Conservation (phyloP, 495 filamentous ascomycete genomes). For the Penicillium diatomitis region DNA sequence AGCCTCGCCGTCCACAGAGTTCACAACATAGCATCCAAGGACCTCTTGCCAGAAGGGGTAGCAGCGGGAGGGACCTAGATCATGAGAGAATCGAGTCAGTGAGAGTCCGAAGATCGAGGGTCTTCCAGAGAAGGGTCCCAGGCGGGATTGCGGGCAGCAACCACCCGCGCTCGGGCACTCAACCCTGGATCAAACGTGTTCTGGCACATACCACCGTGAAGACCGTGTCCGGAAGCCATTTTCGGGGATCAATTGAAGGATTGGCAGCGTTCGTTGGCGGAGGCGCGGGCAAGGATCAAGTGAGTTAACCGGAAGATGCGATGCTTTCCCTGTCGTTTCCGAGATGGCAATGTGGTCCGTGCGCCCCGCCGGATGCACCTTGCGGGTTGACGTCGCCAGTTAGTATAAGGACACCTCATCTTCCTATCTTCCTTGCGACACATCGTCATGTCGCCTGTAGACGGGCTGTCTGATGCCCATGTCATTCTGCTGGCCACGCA, state of each 20-base stretch:
- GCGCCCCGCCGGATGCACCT: slow-evolving; percentile 23
- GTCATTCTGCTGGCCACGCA: slow-evolving; percentile 40
- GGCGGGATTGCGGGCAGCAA: slow-evolving; percentile 3
- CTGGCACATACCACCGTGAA: slow-evolving; percentile 59
- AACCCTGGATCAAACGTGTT: background rate
- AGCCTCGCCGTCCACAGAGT: slow-evolving; percentile 61
- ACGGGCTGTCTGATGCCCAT: slow-evolving; percentile 37
- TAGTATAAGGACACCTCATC: slow-evolving; percentile 17
- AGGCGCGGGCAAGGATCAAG: slow-evolving; percentile 16
- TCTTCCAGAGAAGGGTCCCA: slow-evolving; percentile 12
- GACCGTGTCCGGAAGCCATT: slow-evolving; percentile 79
- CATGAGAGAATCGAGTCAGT: slow-evolving; percentile 19
- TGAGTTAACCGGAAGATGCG: slow-evolving; percentile 25
- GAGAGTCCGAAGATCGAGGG: slow-evolving; percentile 4
- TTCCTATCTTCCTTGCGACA: slow-evolving; percentile 2
- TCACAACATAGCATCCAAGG: slow-evolving; percentile 82
- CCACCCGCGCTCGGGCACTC: slow-evolving; percentile 7
- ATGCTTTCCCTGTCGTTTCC: slow-evolving; percentile 31
- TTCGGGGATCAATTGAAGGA: slow-evolving; percentile 20
- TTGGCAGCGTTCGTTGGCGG: slow-evolving; percentile 16
- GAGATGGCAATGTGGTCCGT: slow-evolving; percentile 34
- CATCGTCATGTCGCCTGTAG: slow-evolving; percentile 31
- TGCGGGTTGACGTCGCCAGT: slow-evolving; percentile 17
- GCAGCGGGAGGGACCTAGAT: slow-evolving; percentile 76
- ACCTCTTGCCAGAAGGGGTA: slow-evolving; percentile 98